Percentiles rank a stretch among this genome's conserved stretches.
phyloP scores from a whole-genome alignment of 495 filamentous ascomycete genomes.

The Hyaloscypha finlandica region DNA sequence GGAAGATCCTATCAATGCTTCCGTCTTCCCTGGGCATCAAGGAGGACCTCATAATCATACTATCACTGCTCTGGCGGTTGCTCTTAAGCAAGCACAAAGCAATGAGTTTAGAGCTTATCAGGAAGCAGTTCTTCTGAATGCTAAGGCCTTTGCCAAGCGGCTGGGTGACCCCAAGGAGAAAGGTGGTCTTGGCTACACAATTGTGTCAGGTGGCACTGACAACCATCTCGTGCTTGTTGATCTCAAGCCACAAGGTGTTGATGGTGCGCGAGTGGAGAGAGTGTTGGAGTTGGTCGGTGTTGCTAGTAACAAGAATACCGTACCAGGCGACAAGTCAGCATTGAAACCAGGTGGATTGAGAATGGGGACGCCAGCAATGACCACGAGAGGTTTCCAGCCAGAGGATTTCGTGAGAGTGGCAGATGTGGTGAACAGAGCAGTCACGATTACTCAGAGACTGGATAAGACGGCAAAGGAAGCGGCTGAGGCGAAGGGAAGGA shows the following conservation, averaged over 20 bases:
- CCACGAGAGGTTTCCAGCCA: constrained; percentile 84
- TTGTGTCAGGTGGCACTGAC: constrained; percentile 92
- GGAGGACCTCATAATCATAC: constrained; percentile 99
- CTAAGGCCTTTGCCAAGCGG: constrained; percentile 77
- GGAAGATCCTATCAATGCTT: constrained; percentile 90
- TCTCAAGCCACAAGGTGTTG: constrained; percentile 85
- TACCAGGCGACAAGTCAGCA: constrained; percentile 91
- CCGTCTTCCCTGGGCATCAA: constrained; percentile 99
- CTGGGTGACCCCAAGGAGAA: constrained; percentile 72
- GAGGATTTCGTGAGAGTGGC: constrained; percentile 89
- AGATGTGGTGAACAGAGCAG: constrained; percentile 89
- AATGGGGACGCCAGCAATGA: constrained; percentile 96
- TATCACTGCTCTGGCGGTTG: constrained; percentile 92
- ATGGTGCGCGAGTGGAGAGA: constrained; percentile 92
- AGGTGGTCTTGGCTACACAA: constrained; percentile 80
- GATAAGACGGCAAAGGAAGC: constrained; percentile 78
- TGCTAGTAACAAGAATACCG: constrained; percentile 98
- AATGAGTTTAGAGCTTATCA: constrained; percentile 91
- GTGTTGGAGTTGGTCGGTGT: constrained; percentile 93
- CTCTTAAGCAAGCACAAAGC: constrained; percentile 88
- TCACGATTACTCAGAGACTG: constrained; percentile 78
- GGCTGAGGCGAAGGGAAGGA: constrained; percentile 75
- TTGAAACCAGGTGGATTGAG: constrained; percentile 89
- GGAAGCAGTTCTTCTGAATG: constrained; percentile 81
- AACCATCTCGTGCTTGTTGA: constrained; percentile 97